Conservation (phyloP, 352 stramenopile genomes). For the Phytophthora constricta region DNA sequence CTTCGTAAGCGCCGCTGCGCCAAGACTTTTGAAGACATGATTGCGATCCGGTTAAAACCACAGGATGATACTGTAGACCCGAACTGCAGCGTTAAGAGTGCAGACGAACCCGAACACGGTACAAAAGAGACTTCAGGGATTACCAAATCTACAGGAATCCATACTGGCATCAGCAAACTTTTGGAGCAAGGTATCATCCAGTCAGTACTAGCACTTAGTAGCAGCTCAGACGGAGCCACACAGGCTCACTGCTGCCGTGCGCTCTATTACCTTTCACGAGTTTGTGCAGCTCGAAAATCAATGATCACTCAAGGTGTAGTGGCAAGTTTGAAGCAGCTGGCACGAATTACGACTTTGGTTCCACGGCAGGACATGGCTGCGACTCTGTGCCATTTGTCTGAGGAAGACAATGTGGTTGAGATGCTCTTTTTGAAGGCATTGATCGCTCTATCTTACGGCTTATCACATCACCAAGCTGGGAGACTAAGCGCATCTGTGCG, state of each 20-base stretch:
- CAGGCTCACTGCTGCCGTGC: conserved; percentile 72
- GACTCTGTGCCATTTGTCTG: conserved; percentile 70
- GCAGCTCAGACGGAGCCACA: conserved; percentile 52
- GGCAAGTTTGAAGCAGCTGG: conserved; percentile 49
- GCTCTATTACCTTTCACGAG: conserved; percentile 67
- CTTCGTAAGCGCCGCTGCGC: conserved; percentile 72
- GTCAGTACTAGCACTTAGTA: conserved; percentile 57
- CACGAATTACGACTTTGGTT: conserved; percentile 35
- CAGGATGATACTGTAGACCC: not conserved
- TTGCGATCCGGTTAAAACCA: conserved; percentile 46
- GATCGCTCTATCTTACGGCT: conserved; percentile 65
- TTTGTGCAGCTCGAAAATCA: conserved; percentile 47
- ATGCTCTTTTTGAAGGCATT: conserved; percentile 70
- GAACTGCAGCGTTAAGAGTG: conserved; percentile 10
- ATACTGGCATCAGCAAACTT: conserved; percentile 42
- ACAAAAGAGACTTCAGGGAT: not conserved
- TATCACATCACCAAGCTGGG: conserved; percentile 45
- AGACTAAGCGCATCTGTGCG: conserved; percentile 78
- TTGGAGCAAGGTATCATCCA: conserved; percentile 75
- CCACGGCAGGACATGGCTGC: conserved; percentile 68
- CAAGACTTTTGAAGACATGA: conserved; percentile 83
- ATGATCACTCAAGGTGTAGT: conserved; percentile 67
- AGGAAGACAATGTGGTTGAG: conserved; percentile 64
- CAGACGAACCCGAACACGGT: not conserved
- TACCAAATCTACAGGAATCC: conserved; percentile 13